These are phyloP conservation scores for Gryganskiella cystojenkinii DNA, from an alignment of 192 early-diverging fungal species.

Conservation along the genomic window DNA sequence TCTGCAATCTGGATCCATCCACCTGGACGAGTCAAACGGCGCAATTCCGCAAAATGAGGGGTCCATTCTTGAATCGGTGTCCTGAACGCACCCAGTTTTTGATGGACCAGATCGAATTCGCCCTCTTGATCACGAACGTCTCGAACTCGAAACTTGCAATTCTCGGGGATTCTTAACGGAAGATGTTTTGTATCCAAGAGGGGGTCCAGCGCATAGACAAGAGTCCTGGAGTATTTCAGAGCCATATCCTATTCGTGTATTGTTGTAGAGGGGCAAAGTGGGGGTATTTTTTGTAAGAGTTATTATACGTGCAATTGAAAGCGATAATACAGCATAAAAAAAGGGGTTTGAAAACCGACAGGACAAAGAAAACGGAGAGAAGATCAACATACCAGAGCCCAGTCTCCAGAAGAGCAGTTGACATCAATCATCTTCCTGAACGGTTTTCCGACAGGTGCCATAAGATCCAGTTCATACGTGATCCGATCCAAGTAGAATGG, in stretches of 20 bases:
- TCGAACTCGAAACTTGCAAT: conserved; percentile 44
- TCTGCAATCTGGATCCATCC: conserved; percentile 52
- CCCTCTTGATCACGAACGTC: conserved; percentile 47
- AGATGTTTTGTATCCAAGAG: conserved; percentile 18
- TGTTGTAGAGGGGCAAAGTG: neutral
- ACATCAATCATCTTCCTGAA: conserved; percentile 47
- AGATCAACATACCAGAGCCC: conserved; percentile 32
- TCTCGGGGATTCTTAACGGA: conserved; percentile 36
- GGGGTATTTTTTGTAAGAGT: neutral
- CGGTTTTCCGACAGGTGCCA: conserved; percentile 36
- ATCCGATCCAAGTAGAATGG: conserved; percentile 39
- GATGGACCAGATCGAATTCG: conserved; percentile 50
- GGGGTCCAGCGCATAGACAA: conserved; percentile 46
- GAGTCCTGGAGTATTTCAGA: conserved; percentile 33
- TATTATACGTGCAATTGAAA: neutral
- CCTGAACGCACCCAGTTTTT: conserved; percentile 42
- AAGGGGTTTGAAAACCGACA: neutral
- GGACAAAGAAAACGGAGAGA: neutral
- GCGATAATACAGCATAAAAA: conserved; percentile 1
- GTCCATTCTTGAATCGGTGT: conserved; percentile 49
- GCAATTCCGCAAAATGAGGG: conserved; percentile 46
- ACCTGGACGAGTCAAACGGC: conserved; percentile 33
- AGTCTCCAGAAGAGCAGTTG: conserved; percentile 36
- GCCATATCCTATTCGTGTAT: conserved; percentile 20
- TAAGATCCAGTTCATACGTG: conserved; percentile 39